These are phyloP conservation scores for Evansstolkia leycettana DNA, from an alignment of 495 filamentous ascomycete species.

Conservation along the genomic window DNA sequence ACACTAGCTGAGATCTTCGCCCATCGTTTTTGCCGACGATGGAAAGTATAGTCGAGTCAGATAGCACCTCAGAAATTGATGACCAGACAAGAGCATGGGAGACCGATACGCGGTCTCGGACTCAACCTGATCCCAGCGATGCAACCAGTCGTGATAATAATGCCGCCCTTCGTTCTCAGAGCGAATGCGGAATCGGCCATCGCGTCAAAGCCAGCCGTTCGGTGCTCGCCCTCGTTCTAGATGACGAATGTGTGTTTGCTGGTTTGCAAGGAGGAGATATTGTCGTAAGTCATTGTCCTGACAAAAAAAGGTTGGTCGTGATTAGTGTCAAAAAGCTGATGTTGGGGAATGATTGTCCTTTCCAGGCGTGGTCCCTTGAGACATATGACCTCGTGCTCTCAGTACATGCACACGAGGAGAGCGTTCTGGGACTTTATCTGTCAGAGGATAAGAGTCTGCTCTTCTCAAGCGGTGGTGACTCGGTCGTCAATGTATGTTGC, in stretches of 20 bases:
- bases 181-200: conserved; percentile 33
- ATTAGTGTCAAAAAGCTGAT: no score
- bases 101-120: conserved; percentile 19
- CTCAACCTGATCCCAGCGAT: conserved; percentile 2
- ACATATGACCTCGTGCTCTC: conserved; percentile 67
- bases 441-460: conserved; percentile 62
- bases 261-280: conserved; percentile 90
- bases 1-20: conserved; percentile 1
- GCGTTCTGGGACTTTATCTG: conserved; percentile 74
- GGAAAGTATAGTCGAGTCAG: conserved; percentile 27
- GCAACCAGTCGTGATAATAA: no score
- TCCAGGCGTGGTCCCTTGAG: conserved; percentile 70
- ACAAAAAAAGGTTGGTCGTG: no score
- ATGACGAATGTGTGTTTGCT: conserved; percentile 46
- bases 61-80: conserved; percentile 25
- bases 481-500: conserved; percentile 72
- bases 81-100: conserved; percentile 28
- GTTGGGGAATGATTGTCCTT: conserved; percentile 1
- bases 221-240: conserved; percentile 34
- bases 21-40: conserved; percentile 11
- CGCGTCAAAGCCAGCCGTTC: conserved; percentile 34
- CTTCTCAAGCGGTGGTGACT: conserved; percentile 89
- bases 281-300: conserved; percentile 35
- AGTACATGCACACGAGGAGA: conserved; percentile 78
- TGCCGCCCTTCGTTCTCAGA: conserved; percentile 7